Evolutionary conservation across 2,329 filamentous ascomycete species (phyloP).

Genomic region (Aspergillus sclerotialis): DNA sequence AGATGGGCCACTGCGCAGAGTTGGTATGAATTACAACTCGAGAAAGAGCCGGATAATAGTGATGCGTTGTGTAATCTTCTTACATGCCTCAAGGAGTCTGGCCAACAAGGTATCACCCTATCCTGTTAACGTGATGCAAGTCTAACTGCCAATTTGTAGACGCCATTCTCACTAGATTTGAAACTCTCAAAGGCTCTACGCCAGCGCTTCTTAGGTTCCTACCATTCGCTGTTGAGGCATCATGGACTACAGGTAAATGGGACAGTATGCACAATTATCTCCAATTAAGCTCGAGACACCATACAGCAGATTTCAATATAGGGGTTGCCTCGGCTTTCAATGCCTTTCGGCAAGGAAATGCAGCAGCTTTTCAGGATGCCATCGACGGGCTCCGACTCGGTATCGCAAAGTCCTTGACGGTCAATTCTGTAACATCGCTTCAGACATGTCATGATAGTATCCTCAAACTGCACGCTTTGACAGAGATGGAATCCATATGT

Average conservation of each 20-base stretch:
- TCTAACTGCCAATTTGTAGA: constrained; percentile 43
- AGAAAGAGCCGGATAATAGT: constrained; percentile 66
- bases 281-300: constrained; percentile 22
- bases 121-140: not conserved
- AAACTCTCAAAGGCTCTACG: constrained; percentile 56
- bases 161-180: constrained; percentile 77
- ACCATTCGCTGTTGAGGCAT: constrained; percentile 81
- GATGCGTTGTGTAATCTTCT: constrained; percentile 78
- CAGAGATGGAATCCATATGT: constrained; percentile 76
- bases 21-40: constrained; percentile 91
- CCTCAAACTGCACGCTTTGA: constrained; percentile 77
- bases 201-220: constrained; percentile 58
- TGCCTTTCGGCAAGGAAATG: constrained; percentile 50
- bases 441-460: constrained; percentile 79
- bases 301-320: constrained; percentile 68
- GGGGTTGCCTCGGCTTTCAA: constrained; percentile 64
- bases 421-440: constrained; percentile 70
- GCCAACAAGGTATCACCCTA: constrained; percentile 67
- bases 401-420: constrained; percentile 67
- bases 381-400: constrained; percentile 62
- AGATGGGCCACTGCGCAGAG: constrained; percentile 92
- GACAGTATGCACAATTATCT: constrained; percentile 64
- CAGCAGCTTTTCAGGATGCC: constrained; percentile 47
- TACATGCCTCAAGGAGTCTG: constrained; percentile 87
- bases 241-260: constrained; percentile 85